Conservation (phyloP, 2,329 filamentous ascomycete genomes). For the Lecanicillium sp. region DNA sequence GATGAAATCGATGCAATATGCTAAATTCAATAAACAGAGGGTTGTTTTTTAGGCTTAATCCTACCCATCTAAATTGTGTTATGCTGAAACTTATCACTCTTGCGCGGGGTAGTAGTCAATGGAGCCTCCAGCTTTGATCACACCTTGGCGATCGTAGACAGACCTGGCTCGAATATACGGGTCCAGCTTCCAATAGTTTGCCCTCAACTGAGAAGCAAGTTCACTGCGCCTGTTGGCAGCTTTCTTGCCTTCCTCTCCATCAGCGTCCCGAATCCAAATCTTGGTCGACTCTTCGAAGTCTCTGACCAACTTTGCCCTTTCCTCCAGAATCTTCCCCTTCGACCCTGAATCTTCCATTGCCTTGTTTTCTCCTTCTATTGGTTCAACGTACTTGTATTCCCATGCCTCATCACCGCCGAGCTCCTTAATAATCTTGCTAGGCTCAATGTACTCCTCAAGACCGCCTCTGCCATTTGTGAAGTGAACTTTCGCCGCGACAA, state of each 20-base stretch:
- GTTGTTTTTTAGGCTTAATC: no score
- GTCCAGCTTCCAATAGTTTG: constrained; percentile 84
- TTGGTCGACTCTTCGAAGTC: constrained; percentile 68
- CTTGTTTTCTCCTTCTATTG: constrained; percentile 66
- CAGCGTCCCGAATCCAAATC: constrained; percentile 55
- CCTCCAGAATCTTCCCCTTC: constrained; percentile 53
- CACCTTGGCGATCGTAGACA: constrained; percentile 74
- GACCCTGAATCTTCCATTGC: constrained; percentile 58
- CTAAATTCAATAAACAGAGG: no score
- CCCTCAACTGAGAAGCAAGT: constrained; percentile 54
- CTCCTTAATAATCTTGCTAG: constrained; percentile 66
- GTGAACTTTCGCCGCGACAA: constrained; percentile 88
- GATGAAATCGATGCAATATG: no score
- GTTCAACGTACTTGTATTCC: constrained; percentile 76
- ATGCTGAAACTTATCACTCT: constrained; percentile 11
- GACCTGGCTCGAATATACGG: constrained; percentile 76
- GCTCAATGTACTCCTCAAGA: constrained; percentile 66
- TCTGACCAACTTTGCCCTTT: constrained; percentile 56
- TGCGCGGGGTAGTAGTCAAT: constrained; percentile 57
- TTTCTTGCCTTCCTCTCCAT: constrained; percentile 34
- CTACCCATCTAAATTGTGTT: no score
- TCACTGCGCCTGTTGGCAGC: constrained; percentile 50
- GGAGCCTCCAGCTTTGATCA: constrained; percentile 59
- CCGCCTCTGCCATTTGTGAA: constrained; percentile 81
- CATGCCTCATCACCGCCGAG: constrained; percentile 81